Evolutionary conservation across 2,329 filamentous ascomycete genomes (phyloP).

Genomic region (Penicillium sp.): DNA sequence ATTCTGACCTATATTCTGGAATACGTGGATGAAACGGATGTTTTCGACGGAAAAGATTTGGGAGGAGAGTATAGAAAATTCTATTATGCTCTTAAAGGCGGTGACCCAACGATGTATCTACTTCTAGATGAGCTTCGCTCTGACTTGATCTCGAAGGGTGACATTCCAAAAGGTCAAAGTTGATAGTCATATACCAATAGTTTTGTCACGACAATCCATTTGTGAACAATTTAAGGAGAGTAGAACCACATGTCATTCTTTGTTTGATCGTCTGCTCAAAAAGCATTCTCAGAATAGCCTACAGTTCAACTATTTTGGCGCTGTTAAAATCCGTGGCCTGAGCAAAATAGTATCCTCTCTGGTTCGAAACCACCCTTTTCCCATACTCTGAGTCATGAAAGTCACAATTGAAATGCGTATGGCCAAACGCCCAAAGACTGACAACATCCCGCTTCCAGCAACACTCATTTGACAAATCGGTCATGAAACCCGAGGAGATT

Average conservation of each 20-base stretch:
- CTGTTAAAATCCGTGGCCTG: conserved; percentile 38
- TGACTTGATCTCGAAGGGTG: conserved; percentile 7
- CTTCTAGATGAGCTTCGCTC: conserved; percentile 19
- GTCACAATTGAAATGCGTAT: conserved; percentile 48
- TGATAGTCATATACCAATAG: background rate
- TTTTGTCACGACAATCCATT: background rate
- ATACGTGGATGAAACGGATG: conserved; percentile 22
- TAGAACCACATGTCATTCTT: background rate
- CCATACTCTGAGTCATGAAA: conserved; percentile 29
- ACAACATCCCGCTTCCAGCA: conserved; percentile 42
- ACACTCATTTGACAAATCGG: conserved; percentile 38
- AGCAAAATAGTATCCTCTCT: conserved; percentile 39
- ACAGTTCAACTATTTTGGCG: conserved; percentile 27
- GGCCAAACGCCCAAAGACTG: conserved; percentile 48
- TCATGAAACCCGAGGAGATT: conserved; percentile 40
- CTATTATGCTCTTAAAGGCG: conserved; percentile 21
- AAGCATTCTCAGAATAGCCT: background rate
- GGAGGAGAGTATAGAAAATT: conserved; percentile 17
- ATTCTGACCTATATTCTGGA: conserved; percentile 26
- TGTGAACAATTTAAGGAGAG: background rate
- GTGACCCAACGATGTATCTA: conserved; percentile 19
- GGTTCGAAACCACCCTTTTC: conserved; percentile 39
- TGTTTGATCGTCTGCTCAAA: background rate
- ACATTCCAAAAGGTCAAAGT: background rate
- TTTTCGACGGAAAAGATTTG: conserved; percentile 21